Conservation (phyloP, 768 basidiomycete genomes). For the Naganishia vaughanmartiniae region DNA sequence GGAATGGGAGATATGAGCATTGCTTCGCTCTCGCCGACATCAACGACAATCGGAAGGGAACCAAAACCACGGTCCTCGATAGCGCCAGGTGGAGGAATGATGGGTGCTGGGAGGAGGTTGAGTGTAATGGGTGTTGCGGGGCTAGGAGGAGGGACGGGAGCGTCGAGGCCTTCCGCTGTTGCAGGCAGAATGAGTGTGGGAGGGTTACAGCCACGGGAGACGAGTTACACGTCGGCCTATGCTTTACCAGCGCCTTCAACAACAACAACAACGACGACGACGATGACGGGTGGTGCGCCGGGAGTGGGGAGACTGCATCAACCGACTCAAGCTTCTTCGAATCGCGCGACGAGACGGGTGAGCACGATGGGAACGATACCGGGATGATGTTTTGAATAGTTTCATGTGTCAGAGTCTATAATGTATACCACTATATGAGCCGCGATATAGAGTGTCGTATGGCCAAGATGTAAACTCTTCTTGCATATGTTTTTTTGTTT, state of each 20-base stretch:
- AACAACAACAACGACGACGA: too few relatives aligned
- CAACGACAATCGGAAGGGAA: background rate
- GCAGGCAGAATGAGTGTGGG: constrained; percentile 9
- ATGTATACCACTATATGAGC: background rate
- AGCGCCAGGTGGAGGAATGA: constrained; percentile 5
- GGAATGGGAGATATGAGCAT: background rate
- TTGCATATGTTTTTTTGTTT: background rate
- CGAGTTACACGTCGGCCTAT: background rate
- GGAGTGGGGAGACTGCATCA: constrained; percentile 17
- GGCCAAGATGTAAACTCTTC: background rate
- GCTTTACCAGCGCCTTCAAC: background rate
- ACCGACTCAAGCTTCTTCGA: constrained; percentile 5
- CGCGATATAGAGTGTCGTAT: background rate
- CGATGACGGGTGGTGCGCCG: constrained; percentile 5
- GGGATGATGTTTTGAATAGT: background rate
- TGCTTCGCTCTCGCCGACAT: constrained; percentile 2
- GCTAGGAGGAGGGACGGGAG: constrained; percentile 1
- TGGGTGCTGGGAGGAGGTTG: background rate
- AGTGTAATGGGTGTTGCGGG: constrained; percentile 7
- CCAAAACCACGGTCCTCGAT: constrained; percentile 2
- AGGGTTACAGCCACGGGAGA: background rate
- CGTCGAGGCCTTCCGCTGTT: constrained; percentile 6
- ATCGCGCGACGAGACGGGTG: constrained; percentile 18
- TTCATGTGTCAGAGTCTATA: background rate
- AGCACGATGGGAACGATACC: constrained; percentile 18